Conservation (phyloP, 2,329 filamentous ascomycete species). For the Davidsoniella eucalypti region DNA sequence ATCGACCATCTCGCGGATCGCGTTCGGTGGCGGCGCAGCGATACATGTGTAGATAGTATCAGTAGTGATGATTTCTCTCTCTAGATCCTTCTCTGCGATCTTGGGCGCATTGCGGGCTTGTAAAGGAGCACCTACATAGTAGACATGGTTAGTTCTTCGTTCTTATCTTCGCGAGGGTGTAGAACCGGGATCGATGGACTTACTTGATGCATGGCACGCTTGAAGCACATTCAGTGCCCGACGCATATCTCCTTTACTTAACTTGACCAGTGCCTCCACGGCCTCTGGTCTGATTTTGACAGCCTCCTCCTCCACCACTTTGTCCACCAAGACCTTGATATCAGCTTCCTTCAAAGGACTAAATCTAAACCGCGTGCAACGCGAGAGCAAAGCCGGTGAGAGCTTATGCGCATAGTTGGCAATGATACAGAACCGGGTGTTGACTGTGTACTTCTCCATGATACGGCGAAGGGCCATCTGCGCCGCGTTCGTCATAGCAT, state of each 20-base stretch:
- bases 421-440: conserved; percentile 95
- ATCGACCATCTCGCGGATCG: conserved; percentile 68
- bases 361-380: conserved; percentile 90
- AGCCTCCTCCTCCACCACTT: conserved; percentile 72
- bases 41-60: conserved; percentile 97
- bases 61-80: conserved; percentile 66
- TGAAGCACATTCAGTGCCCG: conserved; percentile 88
- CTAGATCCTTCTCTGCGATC: conserved; percentile 44
- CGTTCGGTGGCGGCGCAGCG: conserved; percentile 78
- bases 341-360: conserved; percentile 81
- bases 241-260: conserved; percentile 94
- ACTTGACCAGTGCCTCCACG: conserved; percentile 61
- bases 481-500: conserved; percentile 97
- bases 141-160: neutral
- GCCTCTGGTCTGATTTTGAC: conserved; percentile 73
- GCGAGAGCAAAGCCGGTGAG: conserved; percentile 75
- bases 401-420: conserved; percentile 99
- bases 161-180: neutral
- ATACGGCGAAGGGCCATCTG: conserved; percentile 95
- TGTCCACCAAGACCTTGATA: conserved; percentile 71
- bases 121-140: conserved; percentile 44
- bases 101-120: conserved; percentile 42
- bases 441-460: conserved; percentile 98
- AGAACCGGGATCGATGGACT: conserved; percentile 17
- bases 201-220: conserved; percentile 87